Evolutionary conservation across 352 stramenopile species (phyloP), one percentile per base, ranked within the genome.

Genomic region (Phytophthora pistaciae): DNA sequence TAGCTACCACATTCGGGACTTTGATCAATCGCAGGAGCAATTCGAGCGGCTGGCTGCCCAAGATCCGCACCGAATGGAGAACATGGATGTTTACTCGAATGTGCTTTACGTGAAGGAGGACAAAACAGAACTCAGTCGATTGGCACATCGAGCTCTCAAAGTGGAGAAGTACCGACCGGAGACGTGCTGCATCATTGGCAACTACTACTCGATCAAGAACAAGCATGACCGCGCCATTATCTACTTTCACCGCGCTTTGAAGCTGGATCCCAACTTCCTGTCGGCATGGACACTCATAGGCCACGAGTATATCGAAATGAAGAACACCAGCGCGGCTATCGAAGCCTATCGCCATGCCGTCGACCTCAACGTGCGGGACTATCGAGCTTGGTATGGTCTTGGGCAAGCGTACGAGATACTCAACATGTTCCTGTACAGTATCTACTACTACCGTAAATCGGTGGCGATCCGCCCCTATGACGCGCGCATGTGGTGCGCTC

Each of bases 391-490:
- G 98, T 99, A 99, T 76, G 98, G 98, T 21, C 87, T 99, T 23
- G 98, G 97, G 0, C 98, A 99, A 78, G 97, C 96, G 0, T 99
- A 99, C 81, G 98, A 99, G 85, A 98, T 99, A 54, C 84, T 99
- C 56, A 98, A 99, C 74, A 99, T 99, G 96, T 94, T 96, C 61
- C 86, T 99, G 59, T 99, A 99, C 81, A 98, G 97, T 49, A 89
- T 99, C n/a, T 98, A 99, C 86, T 99, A 99, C 83, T 99, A 99
- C 79, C 88, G 96, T 57, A 99, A 99, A 78, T 97, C 97, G 8
- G 93, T 97, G 8, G 83, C 90, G 18, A 90, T 99, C n/a, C 93
- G 97, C 3, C 97, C 97, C 9, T 98, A 98, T 67, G 97, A 99
- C 83, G 93, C 96, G 40, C 88, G 97, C n/a, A 99, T 99, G 97